phyloP scores from a whole-genome alignment of 2,329 filamentous ascomycete genomes.

The Diaporthe citri region DNA sequence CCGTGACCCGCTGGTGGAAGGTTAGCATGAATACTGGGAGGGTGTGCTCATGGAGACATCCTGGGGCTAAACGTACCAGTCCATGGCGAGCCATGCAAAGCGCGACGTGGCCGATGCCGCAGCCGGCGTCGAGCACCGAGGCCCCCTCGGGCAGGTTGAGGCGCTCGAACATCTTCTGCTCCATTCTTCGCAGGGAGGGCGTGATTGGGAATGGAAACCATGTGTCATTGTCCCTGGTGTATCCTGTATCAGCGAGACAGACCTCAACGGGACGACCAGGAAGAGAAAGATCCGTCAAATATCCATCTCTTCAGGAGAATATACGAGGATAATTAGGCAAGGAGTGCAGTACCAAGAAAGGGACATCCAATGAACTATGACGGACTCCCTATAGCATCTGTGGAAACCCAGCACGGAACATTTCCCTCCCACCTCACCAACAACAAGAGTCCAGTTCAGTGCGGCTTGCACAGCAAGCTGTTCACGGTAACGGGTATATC shows the following conservation, averaged over 20 bases:
- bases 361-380: too few species aligned
- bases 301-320: too few species aligned
- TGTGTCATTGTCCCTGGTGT: slow-evolving; percentile 51
- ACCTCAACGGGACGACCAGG: too few species aligned
- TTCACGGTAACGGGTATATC: neutral
- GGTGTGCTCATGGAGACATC: neutral
- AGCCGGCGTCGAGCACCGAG: slow-evolving; percentile 64
- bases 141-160: slow-evolving; percentile 55
- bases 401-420: neutral
- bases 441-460: neutral
- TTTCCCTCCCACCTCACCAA: neutral
- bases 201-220: slow-evolving; percentile 62
- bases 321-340: too few species aligned
- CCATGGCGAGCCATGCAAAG: slow-evolving; percentile 57
- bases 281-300: too few species aligned
- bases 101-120: slow-evolving; percentile 63
- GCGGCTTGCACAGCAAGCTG: neutral
- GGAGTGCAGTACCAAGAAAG: too few species aligned
- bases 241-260: too few species aligned
- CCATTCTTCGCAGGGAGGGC: slow-evolving; percentile 60
- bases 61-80: slow-evolving; percentile 46
- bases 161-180: slow-evolving; percentile 58
- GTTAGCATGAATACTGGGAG: too few species aligned
- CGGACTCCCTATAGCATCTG: too few species aligned
- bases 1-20: slow-evolving; percentile 49